Evolutionary conservation across 2,329 filamentous ascomycete genomes (phyloP), one percentile per base, ranked within the genome.

Genomic region (Arachnomyces sp.): DNA sequence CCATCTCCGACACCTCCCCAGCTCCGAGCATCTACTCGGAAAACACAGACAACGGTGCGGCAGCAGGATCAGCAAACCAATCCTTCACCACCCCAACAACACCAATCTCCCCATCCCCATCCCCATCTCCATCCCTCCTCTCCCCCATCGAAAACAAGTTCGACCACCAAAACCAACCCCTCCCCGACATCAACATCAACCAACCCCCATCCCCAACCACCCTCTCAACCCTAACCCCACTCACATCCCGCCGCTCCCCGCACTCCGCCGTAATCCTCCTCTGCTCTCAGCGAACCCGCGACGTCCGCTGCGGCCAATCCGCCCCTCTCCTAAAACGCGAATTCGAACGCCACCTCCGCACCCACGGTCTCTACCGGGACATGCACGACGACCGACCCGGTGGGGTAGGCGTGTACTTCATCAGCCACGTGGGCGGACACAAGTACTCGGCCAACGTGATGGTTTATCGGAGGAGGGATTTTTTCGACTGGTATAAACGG

Each of bases 371-470:
- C 14, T 89, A 84, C 61, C 80, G 92, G 21, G 90, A 96, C 58
- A 67, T 92, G 34, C 80, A 93, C 57, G 92, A 98, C 60, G 81
- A 88, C 61, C 71, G 92, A 43, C 87, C 89, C 0, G 90, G 90
- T 8, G 92, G 92, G 9, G 90, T 95, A 4, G 90, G 87, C 1
- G 86, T 98, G 49, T 95, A 95, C 67, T 96, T 95, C 59, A 93
- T 96, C 57, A 90, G 81, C 51, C 92, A 98, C 57, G 88, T 95
- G 2, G 92, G 92, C 18, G 92, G 92, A 0, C 92, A 98, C 70
- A 95, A 95, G 68, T 96, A 94, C 66, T 81, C 82, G 34, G 92
- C 92, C 18, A 98, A 98, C 55, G 79, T 96, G 52, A 85, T 98
- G 70, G 73, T 98, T 1, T 96, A 98, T 62, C 77, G 92, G 7